A percentile compares a stretch with the other conserved stretches of the same genome.
Conservation (phyloP, 331 rosid genomes). For the Acacia pycnantha region DNA sequence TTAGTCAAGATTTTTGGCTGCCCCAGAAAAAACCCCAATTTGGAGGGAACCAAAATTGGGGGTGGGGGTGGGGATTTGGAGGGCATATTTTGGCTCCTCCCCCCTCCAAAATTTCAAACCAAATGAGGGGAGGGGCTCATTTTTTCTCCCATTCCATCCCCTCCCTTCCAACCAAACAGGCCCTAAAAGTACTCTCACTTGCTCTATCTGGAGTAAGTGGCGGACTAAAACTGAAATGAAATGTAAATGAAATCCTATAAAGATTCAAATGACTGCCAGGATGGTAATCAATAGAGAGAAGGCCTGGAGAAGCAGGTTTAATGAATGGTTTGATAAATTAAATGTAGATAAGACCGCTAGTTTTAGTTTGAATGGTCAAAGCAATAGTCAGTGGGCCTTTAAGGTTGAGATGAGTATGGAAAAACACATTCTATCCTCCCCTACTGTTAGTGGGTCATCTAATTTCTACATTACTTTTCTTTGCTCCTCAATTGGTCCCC, state of each 20-base stretch:
- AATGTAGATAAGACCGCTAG: background rate
- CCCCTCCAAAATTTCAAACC: too few species aligned
- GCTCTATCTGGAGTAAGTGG: conserved; percentile 11
- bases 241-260: background rate
- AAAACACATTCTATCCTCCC: background rate
- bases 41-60: too few species aligned
- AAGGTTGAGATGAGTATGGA: background rate
- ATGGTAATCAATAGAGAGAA: conserved; percentile 21
- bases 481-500: background rate
- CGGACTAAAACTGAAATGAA: conserved; percentile 9
- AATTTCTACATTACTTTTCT: background rate
- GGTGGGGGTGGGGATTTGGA: too few species aligned
- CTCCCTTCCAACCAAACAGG: too few species aligned
- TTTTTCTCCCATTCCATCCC: too few species aligned
- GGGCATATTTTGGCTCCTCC: too few species aligned
- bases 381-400: background rate
- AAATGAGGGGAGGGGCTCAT: too few species aligned
- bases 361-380: background rate
- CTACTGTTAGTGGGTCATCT: background rate
- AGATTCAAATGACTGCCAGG: conserved; percentile 29
- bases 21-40: too few species aligned
- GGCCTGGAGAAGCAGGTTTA: conserved; percentile 19
- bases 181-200: background rate
- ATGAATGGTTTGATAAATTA: conserved; percentile 26
- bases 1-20: too few species aligned